Evolutionary conservation across 169 alveolate species (phyloP).

Genomic region (Perkinsus olseni): DNA sequence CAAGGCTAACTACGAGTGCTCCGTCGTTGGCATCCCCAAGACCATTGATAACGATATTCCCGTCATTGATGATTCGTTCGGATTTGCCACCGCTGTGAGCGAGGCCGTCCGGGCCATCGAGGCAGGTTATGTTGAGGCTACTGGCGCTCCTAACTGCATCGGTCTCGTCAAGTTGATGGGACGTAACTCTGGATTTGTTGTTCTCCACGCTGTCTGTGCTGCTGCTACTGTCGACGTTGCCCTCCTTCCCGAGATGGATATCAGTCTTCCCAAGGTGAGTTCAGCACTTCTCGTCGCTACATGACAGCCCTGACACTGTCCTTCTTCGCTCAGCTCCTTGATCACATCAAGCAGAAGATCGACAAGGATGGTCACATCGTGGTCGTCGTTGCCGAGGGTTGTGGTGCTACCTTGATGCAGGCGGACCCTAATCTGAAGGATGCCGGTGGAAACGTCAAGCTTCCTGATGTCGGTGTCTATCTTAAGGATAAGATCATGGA

Average conservation of each 20-base stretch:
- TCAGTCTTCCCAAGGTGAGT: background rate
- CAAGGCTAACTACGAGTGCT: constrained; percentile 36
- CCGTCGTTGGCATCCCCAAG: constrained; percentile 76
- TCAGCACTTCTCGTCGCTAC: background rate
- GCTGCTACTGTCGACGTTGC: background rate
- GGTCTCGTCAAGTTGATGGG: constrained; percentile 81
- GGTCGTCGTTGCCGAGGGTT: constrained; percentile 82
- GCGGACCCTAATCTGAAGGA: background rate
- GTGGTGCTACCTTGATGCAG: constrained; percentile 46
- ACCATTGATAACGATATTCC: constrained; percentile 84
- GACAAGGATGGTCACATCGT: constrained; percentile 56
- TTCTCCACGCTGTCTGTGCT: background rate
- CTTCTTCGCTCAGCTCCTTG: constrained; percentile 1
- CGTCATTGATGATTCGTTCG: constrained; percentile 71
- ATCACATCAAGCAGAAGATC: constrained; percentile 13
- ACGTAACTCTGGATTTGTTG: constrained; percentile 69
- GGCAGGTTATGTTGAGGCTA: constrained; percentile 73
- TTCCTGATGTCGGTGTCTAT: background rate
- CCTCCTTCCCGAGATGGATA: background rate
- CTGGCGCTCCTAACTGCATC: constrained; percentile 65
- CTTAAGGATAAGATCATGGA: background rate
- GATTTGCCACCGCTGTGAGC: constrained; percentile 66
- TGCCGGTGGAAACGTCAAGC: background rate
- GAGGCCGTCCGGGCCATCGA: constrained; percentile 61
- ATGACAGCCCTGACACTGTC: background rate